Evolutionary conservation across 2,329 filamentous ascomycete genomes (phyloP).

Genomic region (Aspergillus quadricinctus): DNA sequence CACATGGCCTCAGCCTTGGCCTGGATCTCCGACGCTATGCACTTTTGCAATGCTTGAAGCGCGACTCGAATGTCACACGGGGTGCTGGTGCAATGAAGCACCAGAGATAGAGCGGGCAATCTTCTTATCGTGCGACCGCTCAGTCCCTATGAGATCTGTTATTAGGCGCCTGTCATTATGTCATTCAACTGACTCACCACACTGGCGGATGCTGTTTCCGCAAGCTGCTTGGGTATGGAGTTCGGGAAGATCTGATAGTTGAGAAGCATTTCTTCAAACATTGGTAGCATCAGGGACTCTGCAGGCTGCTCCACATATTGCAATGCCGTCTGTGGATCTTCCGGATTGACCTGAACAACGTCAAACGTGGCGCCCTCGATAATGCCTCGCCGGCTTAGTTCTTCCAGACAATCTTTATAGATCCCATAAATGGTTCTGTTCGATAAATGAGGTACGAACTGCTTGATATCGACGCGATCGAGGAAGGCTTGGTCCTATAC

Average conservation of each 20-base stretch:
- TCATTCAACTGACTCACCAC: slow-evolving; percentile 17
- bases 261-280: slow-evolving; percentile 26
- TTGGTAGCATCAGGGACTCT: slow-evolving; percentile 20
- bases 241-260: slow-evolving; percentile 25
- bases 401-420: slow-evolving; percentile 45
- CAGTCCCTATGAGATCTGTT: slow-evolving; percentile 23
- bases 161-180: slow-evolving; percentile 8
- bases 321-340: slow-evolving; percentile 19
- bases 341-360: slow-evolving; percentile 18
- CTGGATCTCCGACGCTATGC: slow-evolving; percentile 31
- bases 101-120: slow-evolving; percentile 39
- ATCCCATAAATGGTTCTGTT: slow-evolving; percentile 44
- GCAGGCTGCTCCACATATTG: slow-evolving; percentile 26
- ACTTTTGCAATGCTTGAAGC: slow-evolving; percentile 33
- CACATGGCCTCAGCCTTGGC: slow-evolving; percentile 14
- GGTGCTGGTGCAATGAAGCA: slow-evolving; percentile 34
- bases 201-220: slow-evolving; percentile 24
- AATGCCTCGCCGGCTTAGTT: slow-evolving; percentile 37
- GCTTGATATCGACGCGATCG: slow-evolving; percentile 47
- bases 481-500: slow-evolving; percentile 44
- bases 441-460: slow-evolving; percentile 40
- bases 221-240: slow-evolving; percentile 24
- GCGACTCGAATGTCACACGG: slow-evolving; percentile 35
- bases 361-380: slow-evolving; percentile 28
- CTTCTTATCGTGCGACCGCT: slow-evolving; percentile 42